A percentile compares a stretch with the other conserved stretches of the same genome.
Evolutionary conservation across 352 stramenopile genomes (phyloP).

Genomic region (Phytopythium chamaehyphon): DNA sequence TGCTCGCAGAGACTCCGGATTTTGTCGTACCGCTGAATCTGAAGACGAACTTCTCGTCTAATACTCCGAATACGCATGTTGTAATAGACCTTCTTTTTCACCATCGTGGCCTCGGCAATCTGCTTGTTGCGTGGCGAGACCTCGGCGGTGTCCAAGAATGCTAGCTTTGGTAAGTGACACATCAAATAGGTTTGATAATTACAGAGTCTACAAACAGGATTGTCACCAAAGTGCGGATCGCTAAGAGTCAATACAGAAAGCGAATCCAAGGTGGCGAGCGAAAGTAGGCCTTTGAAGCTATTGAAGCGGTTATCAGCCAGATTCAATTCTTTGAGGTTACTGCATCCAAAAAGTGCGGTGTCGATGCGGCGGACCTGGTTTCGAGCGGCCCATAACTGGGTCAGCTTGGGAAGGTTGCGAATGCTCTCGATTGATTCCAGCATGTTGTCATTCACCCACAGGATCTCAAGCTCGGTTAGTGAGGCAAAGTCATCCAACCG

Average conservation of each 20-base stretch:
- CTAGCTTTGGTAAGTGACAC: slow-evolving; percentile 74
- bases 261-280: slow-evolving; percentile 60
- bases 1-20: slow-evolving; percentile 44
- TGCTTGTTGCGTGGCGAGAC: slow-evolving; percentile 79
- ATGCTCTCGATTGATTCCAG: slow-evolving; percentile 57
- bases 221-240: slow-evolving; percentile 89
- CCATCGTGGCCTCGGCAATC: slow-evolving; percentile 88
- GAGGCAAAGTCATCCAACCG: slow-evolving; percentile 47
- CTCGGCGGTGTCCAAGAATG: slow-evolving; percentile 70
- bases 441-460: slow-evolving; percentile 85
- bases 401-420: slow-evolving; percentile 42
- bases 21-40: slow-evolving; percentile 41
- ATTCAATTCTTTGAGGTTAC: slow-evolving; percentile 76
- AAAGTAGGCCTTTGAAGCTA: slow-evolving; percentile 85
- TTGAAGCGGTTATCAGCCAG: slow-evolving; percentile 78
- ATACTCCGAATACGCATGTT: slow-evolving; percentile 93
- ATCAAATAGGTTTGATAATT: slow-evolving; percentile 93
- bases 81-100: slow-evolving; percentile 96
- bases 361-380: slow-evolving; percentile 77
- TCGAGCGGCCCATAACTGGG: slow-evolving; percentile 65
- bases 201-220: slow-evolving; percentile 88
- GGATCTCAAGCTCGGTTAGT: slow-evolving; percentile 55
- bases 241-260: slow-evolving; percentile 67
- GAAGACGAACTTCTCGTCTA: slow-evolving; percentile 69
- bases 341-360: slow-evolving; percentile 46